Conservation (phyloP, 371 early-diverging fungal species). For the Coemansia sp. region DNA sequence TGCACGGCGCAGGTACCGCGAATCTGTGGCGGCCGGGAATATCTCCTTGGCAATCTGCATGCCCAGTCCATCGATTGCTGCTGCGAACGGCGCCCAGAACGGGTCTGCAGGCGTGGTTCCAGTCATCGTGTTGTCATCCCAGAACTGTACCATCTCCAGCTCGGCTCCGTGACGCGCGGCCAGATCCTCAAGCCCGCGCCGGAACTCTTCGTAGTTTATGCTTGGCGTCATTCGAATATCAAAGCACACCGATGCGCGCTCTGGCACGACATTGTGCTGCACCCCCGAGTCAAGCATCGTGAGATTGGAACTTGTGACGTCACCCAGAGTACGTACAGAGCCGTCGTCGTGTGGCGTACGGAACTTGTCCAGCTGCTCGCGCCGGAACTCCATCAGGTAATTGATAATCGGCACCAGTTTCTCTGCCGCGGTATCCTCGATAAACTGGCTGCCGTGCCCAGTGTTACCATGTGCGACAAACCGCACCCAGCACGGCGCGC, state of each 20-base stretch:
- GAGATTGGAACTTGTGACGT: constrained; percentile 74
- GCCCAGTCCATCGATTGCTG: constrained; percentile 50
- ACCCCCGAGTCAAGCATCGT: constrained; percentile 63
- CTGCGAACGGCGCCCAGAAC: constrained; percentile 63
- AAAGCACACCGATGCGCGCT: constrained; percentile 59
- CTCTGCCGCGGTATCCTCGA: constrained; percentile 63
- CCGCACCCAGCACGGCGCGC: constrained; percentile 71
- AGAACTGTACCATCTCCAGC: constrained; percentile 60
- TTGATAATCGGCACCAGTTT: constrained; percentile 61
- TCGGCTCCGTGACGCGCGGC: constrained; percentile 55
- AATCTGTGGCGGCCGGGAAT: constrained; percentile 78
- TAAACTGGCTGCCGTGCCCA: constrained; percentile 79
- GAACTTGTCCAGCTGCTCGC: constrained; percentile 54
- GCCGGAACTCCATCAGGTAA: constrained; percentile 61
- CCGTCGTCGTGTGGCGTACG: constrained; percentile 30
- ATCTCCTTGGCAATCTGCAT: constrained; percentile 61
- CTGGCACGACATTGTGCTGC: constrained; percentile 71
- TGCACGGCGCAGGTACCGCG: constrained; percentile 65
- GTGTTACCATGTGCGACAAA: constrained; percentile 60
- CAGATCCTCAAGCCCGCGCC: constrained; percentile 55
- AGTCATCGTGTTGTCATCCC: constrained; percentile 54
- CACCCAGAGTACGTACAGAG: constrained; percentile 59
- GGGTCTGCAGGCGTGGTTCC: constrained; percentile 56
- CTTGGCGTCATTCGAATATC: constrained; percentile 72
- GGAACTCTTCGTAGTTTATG: constrained; percentile 60